Base-by-base conservation (phyloP, 768 basidiomycete species). In the Calocera viscosa region DNA sequence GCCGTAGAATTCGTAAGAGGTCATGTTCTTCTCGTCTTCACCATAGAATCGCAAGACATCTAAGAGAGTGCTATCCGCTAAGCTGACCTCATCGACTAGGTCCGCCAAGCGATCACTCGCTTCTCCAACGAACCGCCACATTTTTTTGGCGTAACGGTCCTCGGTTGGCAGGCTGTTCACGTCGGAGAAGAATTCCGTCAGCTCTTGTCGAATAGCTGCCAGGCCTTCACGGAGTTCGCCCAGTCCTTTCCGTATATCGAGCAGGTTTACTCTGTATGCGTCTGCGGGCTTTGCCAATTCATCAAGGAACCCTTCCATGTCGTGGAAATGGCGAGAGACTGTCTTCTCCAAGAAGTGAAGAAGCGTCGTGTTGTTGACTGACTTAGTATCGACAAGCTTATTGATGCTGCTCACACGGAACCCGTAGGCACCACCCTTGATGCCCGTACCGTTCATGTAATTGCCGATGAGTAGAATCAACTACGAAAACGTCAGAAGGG, bases 351-450 rank as follows among this genome's bases (percentile, higher is more conserved):
- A 76, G 80, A 97, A 98, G 76, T 98, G 94, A 0, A 99, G 81
- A 39, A 98, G 80, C 0, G 94, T 99, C 14, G 90, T 92, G 67
- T 94, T 95, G 73, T 93, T 89, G 47, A 91, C 84, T 2, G 94
- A 95, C 77, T 99, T 99, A 2, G 95, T 99, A 74, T 99, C 96
- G 40, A 96, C 95, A 65, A 99, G 82, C 93, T 94, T 94, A 79
- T 99, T 98, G 77, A 99, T 94, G 76, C 94, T 95, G 78, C 91
- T 93, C 65, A 98, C 86, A 72, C 90, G 86, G 83, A 99, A 99
- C 68, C 95, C 95, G 72, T 91, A 95, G 0, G 96, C 96, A 34
- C 94, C 94, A 66, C 95, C 95, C 75, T 95, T 96, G 72, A 92
- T 83, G 65, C 94, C 93, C 65, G 92, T 89, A 5, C 94, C 92